A percentile compares a stretch with the other conserved stretches of the same genome.
These are phyloP conservation scores for Sideroxylon spinosum DNA, from an alignment of 179 eudicot species.

Conservation along the genomic window DNA sequence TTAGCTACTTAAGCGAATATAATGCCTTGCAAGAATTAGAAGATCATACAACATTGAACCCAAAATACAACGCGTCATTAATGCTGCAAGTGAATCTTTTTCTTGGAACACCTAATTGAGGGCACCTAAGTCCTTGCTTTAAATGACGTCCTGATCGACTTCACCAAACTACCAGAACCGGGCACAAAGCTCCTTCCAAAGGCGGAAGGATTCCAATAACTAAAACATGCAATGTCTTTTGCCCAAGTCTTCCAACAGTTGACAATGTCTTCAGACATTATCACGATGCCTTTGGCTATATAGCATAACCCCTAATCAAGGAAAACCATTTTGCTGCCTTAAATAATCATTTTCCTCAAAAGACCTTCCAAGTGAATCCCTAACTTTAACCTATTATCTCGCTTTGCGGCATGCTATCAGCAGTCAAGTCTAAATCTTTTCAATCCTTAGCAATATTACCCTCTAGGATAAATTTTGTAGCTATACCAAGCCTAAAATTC, in stretches of 20 bases:
- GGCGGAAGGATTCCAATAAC: neutral
- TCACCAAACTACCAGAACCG: no score
- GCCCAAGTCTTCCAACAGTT: neutral
- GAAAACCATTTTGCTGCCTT: neutral
- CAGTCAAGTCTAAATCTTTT: neutral
- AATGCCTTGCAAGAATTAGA: no score
- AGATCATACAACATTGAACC: no score
- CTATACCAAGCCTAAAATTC: neutral
- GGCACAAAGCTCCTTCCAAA: no score
- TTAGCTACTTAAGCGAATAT: no score
- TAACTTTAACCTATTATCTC: neutral
- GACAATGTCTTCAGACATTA: neutral
- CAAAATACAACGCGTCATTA: no score
- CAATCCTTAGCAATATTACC: neutral
- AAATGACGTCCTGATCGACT: no score
- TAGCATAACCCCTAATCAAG: neutral
- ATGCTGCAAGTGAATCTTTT: no score
- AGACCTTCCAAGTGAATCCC: neutral
- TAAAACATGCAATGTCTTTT: neutral
- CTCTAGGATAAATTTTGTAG: neutral
- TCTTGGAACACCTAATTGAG: no score
- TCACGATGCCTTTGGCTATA: no score
- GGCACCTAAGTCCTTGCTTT: no score
- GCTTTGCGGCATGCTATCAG: neutral
- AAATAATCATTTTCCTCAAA: neutral